Evolutionary conservation across 2,329 filamentous ascomycete genomes (phyloP), one percentile per base, ranked within the genome.

Genomic region (Sordariomycetes sp.): DNA sequence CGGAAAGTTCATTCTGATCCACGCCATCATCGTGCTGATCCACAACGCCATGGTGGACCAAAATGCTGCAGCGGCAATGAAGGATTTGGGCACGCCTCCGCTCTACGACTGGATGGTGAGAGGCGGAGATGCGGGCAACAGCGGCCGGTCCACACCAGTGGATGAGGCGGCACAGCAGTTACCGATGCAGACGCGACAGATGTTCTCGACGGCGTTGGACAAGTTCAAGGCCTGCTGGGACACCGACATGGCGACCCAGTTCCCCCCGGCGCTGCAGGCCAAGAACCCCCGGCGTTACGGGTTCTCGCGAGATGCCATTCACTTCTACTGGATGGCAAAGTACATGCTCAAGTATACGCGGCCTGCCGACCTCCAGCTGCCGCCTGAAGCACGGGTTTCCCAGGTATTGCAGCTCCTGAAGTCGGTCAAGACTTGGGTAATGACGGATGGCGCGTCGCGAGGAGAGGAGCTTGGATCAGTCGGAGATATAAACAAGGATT

Each of bases 191-290:
- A 70, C 74, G 2, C 71, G 77, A 11, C 77, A 80, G 58, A 70
- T 72, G 3, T 72, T 81, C 56, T 74, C 74, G 52, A 76, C 76
- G 40, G 85, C 85, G 18, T 74, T 90, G 48, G 82, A 86, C 61
- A 87, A 88, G 64, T 90, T 88, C 80, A 90, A 90, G 71, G 75
- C 74, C 20, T 80, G 79, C 61, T 90, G 87, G 87, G 87, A 90
- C 66, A 71, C 76, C 59, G 88, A 90, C 64, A 85, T 88, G 74
- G 75, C 78, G 14, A 72, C 79, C 43, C 87, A 90, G 66, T 90
- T 89, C 61, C 82, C 84, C 7, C 80, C 71, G 3, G 65, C 68
- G 6, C 66, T 69, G 6, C 73, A 72, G n/a, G 67, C 74, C 6
- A 74, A 74, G n/a, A 79, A 79, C 58, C 74, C 75, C 55, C 76